A percentile compares a stretch with the other conserved stretches of the same genome.
Evolutionary conservation across 768 basidiomycete genomes (phyloP).

Genomic region (Amanita pseudoporphyria): DNA sequence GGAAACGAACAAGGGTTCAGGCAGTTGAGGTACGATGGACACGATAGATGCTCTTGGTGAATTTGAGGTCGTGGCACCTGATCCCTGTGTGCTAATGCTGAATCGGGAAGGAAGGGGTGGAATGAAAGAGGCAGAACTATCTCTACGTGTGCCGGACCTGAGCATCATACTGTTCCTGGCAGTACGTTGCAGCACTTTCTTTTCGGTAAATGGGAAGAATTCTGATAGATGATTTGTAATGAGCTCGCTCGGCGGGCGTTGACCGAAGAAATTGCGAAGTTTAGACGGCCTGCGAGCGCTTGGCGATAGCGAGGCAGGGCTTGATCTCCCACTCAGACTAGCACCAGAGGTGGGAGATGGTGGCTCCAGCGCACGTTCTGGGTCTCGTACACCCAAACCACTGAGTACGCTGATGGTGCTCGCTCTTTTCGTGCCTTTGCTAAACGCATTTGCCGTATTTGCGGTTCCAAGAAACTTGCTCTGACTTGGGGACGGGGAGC

Average conservation of each 20-base stretch:
- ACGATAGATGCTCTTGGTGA: conserved; percentile 39
- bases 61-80: conserved; percentile 30
- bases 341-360: conserved; percentile 37
- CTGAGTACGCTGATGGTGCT: conserved; percentile 93
- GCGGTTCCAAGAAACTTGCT: conserved; percentile 12
- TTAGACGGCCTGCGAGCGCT: conserved; percentile 52
- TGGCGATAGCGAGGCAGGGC: conserved; percentile 21
- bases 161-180: conserved; percentile 81
- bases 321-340: conserved; percentile 18
- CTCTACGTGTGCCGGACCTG: conserved; percentile 36
- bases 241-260: conserved; percentile 93
- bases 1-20: conserved; percentile 21
- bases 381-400: conserved; percentile 81
- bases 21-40: conserved; percentile 32
- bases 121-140: conserved; percentile 42
- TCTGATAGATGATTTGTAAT: conserved; percentile 92
- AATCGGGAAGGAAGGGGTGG: conserved; percentile 44
- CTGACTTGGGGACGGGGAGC: conserved; percentile 24
- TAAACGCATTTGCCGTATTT: conserved; percentile 14
- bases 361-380: conserved; percentile 56
- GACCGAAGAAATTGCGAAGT: conserved; percentile 93
- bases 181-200: conserved; percentile 81
- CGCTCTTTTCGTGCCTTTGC: conserved; percentile 74
- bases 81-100: conserved; percentile 52
- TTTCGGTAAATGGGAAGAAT: conserved; percentile 92